These are phyloP conservation scores for Termitomyces sp. DNA, from an alignment of 768 basidiomycete genomes.

Conservation along the genomic window DNA sequence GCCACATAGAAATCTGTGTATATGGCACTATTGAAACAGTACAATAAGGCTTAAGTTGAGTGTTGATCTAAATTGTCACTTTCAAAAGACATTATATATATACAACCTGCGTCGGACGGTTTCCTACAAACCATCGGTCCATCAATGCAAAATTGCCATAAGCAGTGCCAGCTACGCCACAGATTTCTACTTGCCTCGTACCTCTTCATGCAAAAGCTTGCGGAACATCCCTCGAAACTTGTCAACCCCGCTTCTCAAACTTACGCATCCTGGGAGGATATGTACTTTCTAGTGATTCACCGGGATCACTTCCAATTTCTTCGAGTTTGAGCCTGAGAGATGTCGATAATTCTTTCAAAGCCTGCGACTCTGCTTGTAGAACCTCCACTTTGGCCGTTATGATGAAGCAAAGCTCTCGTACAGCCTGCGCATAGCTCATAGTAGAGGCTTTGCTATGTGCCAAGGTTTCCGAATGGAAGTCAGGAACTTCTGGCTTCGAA, in stretches of 20 bases:
- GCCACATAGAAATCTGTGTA: no score
- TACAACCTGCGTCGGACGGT: not conserved
- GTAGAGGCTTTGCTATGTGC: not conserved
- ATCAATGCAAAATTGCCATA: no score
- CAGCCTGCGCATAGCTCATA: not conserved
- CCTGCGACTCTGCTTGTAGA: not conserved
- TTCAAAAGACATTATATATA: not conserved
- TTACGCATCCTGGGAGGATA: not conserved
- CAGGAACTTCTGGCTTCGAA: not conserved
- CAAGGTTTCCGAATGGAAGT: not conserved
- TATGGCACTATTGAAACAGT: no score
- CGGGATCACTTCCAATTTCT: not conserved
- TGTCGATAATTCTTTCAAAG: not conserved
- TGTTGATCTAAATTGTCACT: not conserved
- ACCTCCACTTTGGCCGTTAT: not conserved
- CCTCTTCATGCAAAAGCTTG: not conserved
- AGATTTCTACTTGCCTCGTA: not conserved
- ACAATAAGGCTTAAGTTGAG: no score
- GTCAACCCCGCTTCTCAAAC: not conserved
- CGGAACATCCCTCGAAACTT: not conserved
- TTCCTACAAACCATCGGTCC: no score
- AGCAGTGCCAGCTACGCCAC: not conserved
- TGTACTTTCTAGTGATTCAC: not conserved
- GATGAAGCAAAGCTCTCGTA: not conserved
- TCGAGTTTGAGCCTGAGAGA: not conserved